Evolutionary conservation across 768 basidiomycete species (phyloP).

Genomic region (Megacollybia marginata): DNA sequence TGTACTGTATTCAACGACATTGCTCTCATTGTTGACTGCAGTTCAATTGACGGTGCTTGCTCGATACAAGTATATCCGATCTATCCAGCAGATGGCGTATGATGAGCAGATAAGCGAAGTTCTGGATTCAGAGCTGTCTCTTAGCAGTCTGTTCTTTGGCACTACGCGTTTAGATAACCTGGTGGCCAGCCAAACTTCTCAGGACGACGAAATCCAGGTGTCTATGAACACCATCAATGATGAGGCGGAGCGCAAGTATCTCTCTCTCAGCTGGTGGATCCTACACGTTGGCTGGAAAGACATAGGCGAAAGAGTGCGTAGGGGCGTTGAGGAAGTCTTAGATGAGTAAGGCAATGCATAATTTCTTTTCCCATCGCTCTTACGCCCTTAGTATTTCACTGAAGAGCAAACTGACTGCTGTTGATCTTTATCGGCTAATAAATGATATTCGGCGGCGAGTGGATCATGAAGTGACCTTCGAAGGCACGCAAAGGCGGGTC

Average conservation of each 20-base stretch:
- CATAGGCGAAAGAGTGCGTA: constrained; percentile 63
- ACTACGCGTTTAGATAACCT: constrained; percentile 1
- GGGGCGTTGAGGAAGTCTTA: constrained; percentile 77
- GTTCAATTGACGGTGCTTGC: constrained; percentile 84
- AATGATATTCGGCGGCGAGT: constrained; percentile 70
- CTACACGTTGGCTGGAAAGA: constrained; percentile 89
- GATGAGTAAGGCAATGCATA: constrained; percentile 50
- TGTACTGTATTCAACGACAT: constrained; percentile 76
- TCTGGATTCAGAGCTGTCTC: constrained; percentile 32
- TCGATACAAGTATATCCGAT: constrained; percentile 69
- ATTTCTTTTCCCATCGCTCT: background rate
- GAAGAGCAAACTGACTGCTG: constrained; percentile 63
- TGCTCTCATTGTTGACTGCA: constrained; percentile 80
- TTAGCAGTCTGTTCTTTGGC: constrained; percentile 28
- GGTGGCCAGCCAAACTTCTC: background rate
- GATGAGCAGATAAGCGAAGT: constrained; percentile 48
- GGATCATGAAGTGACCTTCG: constrained; percentile 62
- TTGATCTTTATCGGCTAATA: constrained; percentile 64
- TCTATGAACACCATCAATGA: constrained; percentile 35
- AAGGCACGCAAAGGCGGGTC: constrained; percentile 49
- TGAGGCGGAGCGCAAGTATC: constrained; percentile 70
- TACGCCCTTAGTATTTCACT: constrained; percentile 61
- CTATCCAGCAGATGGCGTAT: constrained; percentile 52
- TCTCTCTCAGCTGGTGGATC: constrained; percentile 91
- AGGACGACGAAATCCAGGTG: constrained; percentile 8